Base-by-base conservation (phyloP, 140 eudicot genomes). In the Cichorium intybus region DNA sequence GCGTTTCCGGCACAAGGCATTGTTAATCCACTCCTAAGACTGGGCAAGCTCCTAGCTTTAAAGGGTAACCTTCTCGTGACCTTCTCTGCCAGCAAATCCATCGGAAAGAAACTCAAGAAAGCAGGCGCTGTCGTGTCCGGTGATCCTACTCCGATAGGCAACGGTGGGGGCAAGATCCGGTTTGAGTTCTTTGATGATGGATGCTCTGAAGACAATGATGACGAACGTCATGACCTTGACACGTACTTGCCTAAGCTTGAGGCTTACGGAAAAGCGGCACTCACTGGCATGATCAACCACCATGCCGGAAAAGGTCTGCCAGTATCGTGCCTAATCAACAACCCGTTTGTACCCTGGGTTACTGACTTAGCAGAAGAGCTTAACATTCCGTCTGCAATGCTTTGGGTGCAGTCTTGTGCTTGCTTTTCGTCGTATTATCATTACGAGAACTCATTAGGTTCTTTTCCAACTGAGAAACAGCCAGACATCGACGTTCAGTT, bases 371-470 rank as follows among this genome's bases (percentile, higher is more conserved):
- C 80, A 2, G 76, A 74, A 0, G 56, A 41, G 49, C 78, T 86
- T 2, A 62, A 71, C 33, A 70, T 86, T 45, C 84, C 86, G 12
- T 66, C 71, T 26, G 86, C 95, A 15, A 51, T 77, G 80, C 82
- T 85, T 35, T 82, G 89, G 95, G 82, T 82, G 7, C 89, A 85
- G 22, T 82, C 89, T 15, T 75, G 82, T 59, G 84, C 89, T 26
- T 79, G 78, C 23, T 82, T 85, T 50, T 75, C 87, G 1, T 66
- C 80, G 56, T 82, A 82, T 41, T 85, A 79, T 56, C 85, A 82
- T 64, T 82, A 64, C 20, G 10, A 73, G 24, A 64, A 74, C 49
- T 18, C 50, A 0, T 51, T 74, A 1, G 71, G 56, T 4, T 69
- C 77, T 20, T 85, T 85, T 69, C 95, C 95, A 0, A 52, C 37